phyloP scores from a whole-genome alignment of 2,329 filamentous ascomycete species.

The Aspergillus ruber region DNA sequence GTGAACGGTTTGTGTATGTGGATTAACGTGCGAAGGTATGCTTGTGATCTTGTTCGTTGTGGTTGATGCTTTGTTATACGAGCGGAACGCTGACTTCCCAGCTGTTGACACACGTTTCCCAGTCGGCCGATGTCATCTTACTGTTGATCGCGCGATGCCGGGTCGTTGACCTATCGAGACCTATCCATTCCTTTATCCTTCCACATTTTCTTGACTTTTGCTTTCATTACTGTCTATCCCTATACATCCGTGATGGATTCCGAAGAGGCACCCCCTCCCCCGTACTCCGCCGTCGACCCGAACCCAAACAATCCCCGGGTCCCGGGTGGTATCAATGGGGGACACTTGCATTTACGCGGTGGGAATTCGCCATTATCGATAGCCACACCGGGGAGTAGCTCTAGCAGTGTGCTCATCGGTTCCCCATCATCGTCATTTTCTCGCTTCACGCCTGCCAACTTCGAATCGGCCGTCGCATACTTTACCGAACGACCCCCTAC shows the following conservation, averaged over 20 bases:
- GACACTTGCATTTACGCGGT: slow-evolving; percentile 13
- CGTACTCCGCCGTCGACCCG: slow-evolving; percentile 37
- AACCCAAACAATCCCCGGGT: slow-evolving; percentile 16
- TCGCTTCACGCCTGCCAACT: slow-evolving; percentile 21
- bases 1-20: too few species aligned
- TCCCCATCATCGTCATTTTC: slow-evolving; percentile 5
- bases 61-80: too few species aligned
- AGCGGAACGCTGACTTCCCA: not conserved
- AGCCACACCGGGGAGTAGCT: slow-evolving; percentile 10
- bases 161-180: not conserved
- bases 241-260: slow-evolving; percentile 21
- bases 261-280: slow-evolving; percentile 37
- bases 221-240: not conserved
- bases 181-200: not conserved
- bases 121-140: not conserved
- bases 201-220: not conserved
- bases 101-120: not conserved
- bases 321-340: slow-evolving; percentile 6
- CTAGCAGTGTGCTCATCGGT: slow-evolving; percentile 9
- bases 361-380: slow-evolving; percentile 12
- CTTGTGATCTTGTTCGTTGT: too few species aligned
- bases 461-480: slow-evolving; percentile 31
- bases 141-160: not conserved
- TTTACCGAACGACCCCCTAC: slow-evolving; percentile 31
- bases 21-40: too few species aligned